Evolutionary conservation across 352 stramenopile genomes (phyloP).

Genomic region (Paralagenidium karlingii): DNA sequence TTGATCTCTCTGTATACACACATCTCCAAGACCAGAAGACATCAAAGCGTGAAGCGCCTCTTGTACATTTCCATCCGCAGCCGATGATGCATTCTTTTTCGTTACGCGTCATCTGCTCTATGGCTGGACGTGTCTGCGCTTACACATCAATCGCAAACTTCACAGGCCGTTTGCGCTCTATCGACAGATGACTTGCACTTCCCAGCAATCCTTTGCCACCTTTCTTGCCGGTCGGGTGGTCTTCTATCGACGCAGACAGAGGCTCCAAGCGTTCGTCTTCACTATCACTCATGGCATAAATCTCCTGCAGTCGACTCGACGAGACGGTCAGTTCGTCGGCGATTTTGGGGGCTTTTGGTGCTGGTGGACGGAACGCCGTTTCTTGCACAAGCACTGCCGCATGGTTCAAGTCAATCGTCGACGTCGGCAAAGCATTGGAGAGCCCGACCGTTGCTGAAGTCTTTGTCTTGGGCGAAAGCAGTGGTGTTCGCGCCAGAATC

Average conservation of each 20-base stretch:
- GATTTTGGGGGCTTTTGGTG: slow-evolving; percentile 28
- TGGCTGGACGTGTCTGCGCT: no score
- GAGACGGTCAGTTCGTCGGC: slow-evolving; percentile 13
- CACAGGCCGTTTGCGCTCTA: slow-evolving; percentile 21
- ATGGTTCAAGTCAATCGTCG: slow-evolving; percentile 11
- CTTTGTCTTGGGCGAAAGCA: slow-evolving; percentile 5
- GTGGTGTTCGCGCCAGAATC: slow-evolving; percentile 21
- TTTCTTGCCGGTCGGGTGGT: slow-evolving; percentile 5
- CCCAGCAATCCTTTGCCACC: no score
- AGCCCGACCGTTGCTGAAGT: background rate
- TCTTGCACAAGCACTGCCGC: slow-evolving; percentile 54
- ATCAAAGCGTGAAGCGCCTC: no score
- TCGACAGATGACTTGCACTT: slow-evolving; percentile 26
- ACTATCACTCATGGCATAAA: slow-evolving; percentile 78
- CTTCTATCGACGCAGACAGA: slow-evolving; percentile 37
- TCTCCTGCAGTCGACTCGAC: slow-evolving; percentile 49
- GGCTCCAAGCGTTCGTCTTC: slow-evolving; percentile 67
- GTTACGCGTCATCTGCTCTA: no score
- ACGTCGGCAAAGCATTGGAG: background rate
- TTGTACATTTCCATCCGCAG: no score
- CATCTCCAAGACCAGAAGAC: background rate
- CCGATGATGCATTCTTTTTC: no score
- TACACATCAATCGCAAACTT: slow-evolving; percentile 52
- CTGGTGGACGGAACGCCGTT: slow-evolving; percentile 27
- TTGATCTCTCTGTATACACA: no score